Evolutionary conservation across 2,329 filamentous ascomycete genomes (phyloP).

Genomic region (Phialophora verrucosa): DNA sequence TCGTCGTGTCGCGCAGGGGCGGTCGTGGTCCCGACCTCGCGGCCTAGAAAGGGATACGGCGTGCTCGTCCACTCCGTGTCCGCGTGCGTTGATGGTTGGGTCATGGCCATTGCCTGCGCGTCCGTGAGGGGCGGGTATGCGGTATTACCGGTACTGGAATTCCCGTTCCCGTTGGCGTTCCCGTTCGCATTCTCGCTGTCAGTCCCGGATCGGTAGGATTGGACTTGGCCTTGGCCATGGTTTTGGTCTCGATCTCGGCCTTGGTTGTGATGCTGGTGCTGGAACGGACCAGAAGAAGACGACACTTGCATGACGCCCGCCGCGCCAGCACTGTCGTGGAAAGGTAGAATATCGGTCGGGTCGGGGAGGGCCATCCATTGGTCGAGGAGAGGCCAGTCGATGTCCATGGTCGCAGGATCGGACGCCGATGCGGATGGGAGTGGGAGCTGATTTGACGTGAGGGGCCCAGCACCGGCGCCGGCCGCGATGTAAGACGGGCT

Average conservation of each 20-base stretch:
- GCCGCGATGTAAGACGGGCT: neutral
- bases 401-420: slow-evolving; percentile 16
- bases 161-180: neutral
- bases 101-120: neutral
- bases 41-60: slow-evolving; percentile 19
- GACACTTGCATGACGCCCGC: neutral
- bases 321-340: slow-evolving; percentile 2
- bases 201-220: neutral
- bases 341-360: slow-evolving; percentile 8
- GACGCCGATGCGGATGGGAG: too few species aligned
- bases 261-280: neutral
- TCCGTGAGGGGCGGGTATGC: neutral
- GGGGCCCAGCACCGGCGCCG: neutral
- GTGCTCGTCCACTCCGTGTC: slow-evolving; percentile 22
- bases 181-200: neutral
- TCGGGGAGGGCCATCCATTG: slow-evolving; percentile 33
- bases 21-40: slow-evolving; percentile 2
- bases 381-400: slow-evolving; percentile 33
- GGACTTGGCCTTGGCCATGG: too few species aligned
- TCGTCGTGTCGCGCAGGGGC: too few species aligned
- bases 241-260: too few species aligned
- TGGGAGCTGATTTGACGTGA: neutral
- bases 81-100: neutral
- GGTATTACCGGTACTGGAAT: neutral
- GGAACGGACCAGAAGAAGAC: neutral